Percentiles rank a stretch among this genome's conserved stretches.
These are phyloP conservation scores for Boletus insuetus DNA, from an alignment of 768 basidiomycete genomes.

Conservation along the genomic window DNA sequence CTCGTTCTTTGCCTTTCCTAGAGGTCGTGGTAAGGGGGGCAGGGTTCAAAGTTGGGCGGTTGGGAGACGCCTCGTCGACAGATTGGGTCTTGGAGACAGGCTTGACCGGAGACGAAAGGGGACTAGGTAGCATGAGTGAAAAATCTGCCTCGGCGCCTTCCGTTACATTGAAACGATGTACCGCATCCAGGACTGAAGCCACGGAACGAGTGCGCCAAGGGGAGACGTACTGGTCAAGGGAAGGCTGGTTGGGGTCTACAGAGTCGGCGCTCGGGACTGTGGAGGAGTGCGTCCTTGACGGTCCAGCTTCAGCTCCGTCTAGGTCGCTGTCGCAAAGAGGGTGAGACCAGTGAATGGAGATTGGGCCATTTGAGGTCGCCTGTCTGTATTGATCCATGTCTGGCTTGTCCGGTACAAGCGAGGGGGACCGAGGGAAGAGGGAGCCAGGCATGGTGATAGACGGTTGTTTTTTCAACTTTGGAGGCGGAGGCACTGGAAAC, in stretches of 20 bases:
- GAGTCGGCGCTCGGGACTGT: background rate
- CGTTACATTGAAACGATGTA: constrained; percentile 44
- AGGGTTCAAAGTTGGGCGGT: background rate
- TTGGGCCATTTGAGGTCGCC: background rate
- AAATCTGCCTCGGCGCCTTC: constrained; percentile 46
- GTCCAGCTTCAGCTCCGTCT: constrained; percentile 12
- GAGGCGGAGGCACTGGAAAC: constrained; percentile 30
- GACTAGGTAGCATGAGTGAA: constrained; percentile 50
- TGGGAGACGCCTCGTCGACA: constrained; percentile 14
- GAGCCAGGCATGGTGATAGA: constrained; percentile 76
- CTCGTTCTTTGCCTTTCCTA: constrained; percentile 49
- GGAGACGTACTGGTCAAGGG: constrained; percentile 20
- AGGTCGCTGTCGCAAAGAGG: background rate
- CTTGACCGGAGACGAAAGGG: constrained; percentile 34
- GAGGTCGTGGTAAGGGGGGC: constrained; percentile 5
- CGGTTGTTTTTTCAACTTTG: constrained; percentile 30
- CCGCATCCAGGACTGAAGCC: constrained; percentile 48
- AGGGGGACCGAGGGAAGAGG: constrained; percentile 70
- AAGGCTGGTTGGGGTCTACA: background rate
- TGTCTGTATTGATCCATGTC: background rate
- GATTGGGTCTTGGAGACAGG: constrained; percentile 25
- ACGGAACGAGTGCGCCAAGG: constrained; percentile 34
- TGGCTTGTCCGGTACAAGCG: constrained; percentile 47
- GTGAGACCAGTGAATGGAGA: background rate
- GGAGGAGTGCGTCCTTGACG: constrained; percentile 14